Conservation (phyloP, 202 grass and related monocot genomes). For the Setaria viridis region DNA sequence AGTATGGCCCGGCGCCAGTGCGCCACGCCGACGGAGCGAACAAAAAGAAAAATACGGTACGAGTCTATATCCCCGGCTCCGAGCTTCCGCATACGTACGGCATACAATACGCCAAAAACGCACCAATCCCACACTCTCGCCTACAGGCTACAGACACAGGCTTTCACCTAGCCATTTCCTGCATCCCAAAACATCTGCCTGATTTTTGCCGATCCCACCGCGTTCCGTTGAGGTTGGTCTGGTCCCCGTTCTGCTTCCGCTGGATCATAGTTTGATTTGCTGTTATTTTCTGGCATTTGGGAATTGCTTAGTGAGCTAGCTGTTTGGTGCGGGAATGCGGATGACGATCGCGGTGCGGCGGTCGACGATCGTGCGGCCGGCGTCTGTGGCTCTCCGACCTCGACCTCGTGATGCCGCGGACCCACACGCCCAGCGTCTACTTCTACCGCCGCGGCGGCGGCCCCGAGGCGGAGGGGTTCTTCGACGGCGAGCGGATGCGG, state of each 20-base stretch:
- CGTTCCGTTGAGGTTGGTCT: constrained; percentile 15
- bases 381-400: constrained; percentile 79
- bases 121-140: background rate
- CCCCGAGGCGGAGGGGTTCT: constrained; percentile 44
- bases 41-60: too few species aligned
- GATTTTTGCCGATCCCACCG: background rate
- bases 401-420: constrained; percentile 66
- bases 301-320: background rate
- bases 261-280: background rate
- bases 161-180: constrained; percentile 13
- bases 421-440: constrained; percentile 80
- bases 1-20: too few species aligned
- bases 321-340: constrained; percentile 7
- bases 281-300: background rate
- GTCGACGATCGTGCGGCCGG: constrained; percentile 70
- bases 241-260: background rate
- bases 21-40: too few species aligned
- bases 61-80: background rate
- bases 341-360: constrained; percentile 54
- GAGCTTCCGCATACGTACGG: background rate
- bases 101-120: too few species aligned
- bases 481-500: constrained; percentile 55
- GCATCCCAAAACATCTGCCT: background rate
- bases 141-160: background rate
- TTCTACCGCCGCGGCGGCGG: constrained; percentile 57